Base-by-base conservation (phyloP, 768 basidiomycete genomes). In the Leccinellum luteum region DNA sequence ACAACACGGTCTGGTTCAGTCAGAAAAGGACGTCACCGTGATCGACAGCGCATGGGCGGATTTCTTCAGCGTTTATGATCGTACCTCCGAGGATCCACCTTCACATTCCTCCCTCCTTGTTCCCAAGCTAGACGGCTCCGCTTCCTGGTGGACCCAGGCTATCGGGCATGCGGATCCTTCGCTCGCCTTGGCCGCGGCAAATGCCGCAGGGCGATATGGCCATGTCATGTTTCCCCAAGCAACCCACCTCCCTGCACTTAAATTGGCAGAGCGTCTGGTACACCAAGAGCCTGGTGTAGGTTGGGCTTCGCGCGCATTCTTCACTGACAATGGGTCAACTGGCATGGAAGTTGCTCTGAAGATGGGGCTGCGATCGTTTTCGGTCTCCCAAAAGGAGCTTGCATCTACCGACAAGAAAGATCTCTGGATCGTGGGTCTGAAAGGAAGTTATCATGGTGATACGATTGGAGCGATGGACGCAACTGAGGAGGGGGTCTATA, bases 381-480 rank as follows among this genome's bases (percentile, higher is more conserved):
- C 81, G 14, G 61, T 73, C 34, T 75, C 78, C 19, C 66, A 72
- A 17, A 63, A 67, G 12, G 64, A 68, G 1, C 64, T 82, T 6
- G 66, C 73, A 21, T 65, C 72, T 6, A 38, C 56, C 10, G 76
- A 77, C 27, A 76, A 77, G 61, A 82, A 81, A 59, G 73, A 76
- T 25, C 75, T 94, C 4, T 92, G 90, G 4, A 82, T 98, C 1
- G 69, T 98, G 3, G 96, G 96, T 0, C 65, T 98, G 44, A 87
- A 85, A 63, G 96, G 96, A 5, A 93, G 93, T 67, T 98, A 98
- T 74, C 96, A 98, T 66, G 96, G 96, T 2, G 96, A 98, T 71
- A 98, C 96, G 13, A 95, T 98, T 59, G 96, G 96, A 0, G 87
- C 89, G 2, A 98, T 98, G 96, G 92, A 98, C 63, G 95, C 96